Evolutionary conservation across 495 filamentous ascomycete species (phyloP), one percentile per base, ranked within the genome.

Genomic region (Rhizodiscina lignyota): DNA sequence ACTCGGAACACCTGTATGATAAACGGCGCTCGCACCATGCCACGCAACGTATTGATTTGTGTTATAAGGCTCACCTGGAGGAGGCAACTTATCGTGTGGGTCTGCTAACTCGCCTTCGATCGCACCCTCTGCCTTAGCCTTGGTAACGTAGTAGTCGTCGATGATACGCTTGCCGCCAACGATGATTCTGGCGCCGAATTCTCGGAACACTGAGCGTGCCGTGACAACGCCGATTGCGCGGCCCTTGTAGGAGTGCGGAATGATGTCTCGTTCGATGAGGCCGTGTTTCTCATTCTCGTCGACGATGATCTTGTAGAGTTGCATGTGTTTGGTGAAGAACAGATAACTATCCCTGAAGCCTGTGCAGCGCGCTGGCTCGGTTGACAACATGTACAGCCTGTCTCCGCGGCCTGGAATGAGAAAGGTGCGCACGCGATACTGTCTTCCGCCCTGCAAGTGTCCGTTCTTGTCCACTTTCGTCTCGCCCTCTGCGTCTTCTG

Each of bases 171-270:
- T 76, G 5, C 89, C 89, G 5, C 84, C 89, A 10, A 97, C 82
- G 34, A 97, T 70, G 49, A 97, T 97, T 35, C 79, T 71, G 1
- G 91, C 78, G 34, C 89, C 89, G 42, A 97, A 97, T 52, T 97
- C 89, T 21, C 91, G 72, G 56, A 94, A 97, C 15, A 97, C 91
- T 4, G 89, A 94, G 15, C 91, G 72, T 19, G 89, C 89, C 10
- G 89, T 94, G 31, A 94, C 89, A 18, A 97, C 84, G 56, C 89
- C 89, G 52, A 97, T 97, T 13, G 89, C 82, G 30, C 89, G 81
- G 40, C 89, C 89, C 53, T 97, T 97, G 72, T 97, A 97, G 22
- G 79, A 87, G 63, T 94, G 86, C 2, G 89, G 89, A 38, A 97
- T 93, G 41, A 97, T 72, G 18, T 89, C 77, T 32, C 89, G 79